Evolutionary conservation across 2,329 filamentous ascomycete species (phyloP).

Genomic region (Pseudocercospora pini-densiflorae): DNA sequence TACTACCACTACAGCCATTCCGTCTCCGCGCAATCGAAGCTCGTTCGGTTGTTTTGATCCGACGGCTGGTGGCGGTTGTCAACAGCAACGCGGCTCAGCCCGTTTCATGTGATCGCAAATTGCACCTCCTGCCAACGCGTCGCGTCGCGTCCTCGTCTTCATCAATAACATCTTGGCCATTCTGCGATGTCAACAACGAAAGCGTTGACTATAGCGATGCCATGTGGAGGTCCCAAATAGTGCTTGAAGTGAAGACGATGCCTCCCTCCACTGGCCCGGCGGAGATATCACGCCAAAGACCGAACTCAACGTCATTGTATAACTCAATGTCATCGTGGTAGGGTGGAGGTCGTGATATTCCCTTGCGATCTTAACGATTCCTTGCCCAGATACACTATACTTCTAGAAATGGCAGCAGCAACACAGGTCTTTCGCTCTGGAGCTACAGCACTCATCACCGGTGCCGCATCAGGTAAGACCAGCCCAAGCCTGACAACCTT

Average conservation of each 20-base stretch:
- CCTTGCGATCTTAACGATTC: background rate
- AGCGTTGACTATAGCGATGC: background rate
- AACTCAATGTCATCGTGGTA: background rate
- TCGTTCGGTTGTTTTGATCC: background rate
- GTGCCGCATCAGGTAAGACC: conserved; percentile 62
- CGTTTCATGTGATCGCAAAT: background rate
- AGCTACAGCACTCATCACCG: conserved; percentile 74
- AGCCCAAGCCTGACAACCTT: background rate
- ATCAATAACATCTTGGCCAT: background rate
- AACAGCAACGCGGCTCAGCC: conserved; percentile 3
- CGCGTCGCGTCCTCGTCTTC: background rate
- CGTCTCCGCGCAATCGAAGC: no score
- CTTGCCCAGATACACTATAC: background rate
- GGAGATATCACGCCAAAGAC: background rate
- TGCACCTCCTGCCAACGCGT: background rate
- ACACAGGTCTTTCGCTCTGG: conserved; percentile 40
- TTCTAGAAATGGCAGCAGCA: conserved; percentile 29
- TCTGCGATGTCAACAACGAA: no score
- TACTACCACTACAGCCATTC: background rate
- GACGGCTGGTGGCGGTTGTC: background rate
- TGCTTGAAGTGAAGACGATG: background rate
- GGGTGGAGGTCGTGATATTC: background rate
- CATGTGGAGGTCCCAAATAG: background rate
- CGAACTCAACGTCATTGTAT: background rate
- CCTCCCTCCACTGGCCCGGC: background rate